These are phyloP conservation scores for Dionaea muscipula DNA, from an alignment of 179 eudicot species.

Conservation along the genomic window DNA sequence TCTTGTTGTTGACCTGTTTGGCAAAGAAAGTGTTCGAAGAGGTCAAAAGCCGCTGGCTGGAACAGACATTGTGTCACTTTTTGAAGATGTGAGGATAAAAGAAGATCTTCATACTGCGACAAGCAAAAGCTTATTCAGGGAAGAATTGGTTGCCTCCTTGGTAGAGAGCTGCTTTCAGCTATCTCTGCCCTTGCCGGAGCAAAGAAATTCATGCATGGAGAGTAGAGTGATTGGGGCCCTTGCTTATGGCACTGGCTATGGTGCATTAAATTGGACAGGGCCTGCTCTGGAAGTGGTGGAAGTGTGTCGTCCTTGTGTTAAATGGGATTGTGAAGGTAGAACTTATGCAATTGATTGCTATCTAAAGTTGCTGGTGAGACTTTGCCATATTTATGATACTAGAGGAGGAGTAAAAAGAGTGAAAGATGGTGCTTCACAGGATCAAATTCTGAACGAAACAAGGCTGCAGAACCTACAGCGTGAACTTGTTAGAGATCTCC, in stretches of 20 bases:
- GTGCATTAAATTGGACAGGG: slow-evolving; percentile 96
- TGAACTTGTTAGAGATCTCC: slow-evolving; percentile 76
- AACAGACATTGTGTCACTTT: slow-evolving; percentile 87
- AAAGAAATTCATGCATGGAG: slow-evolving; percentile 85
- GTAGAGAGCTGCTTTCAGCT: slow-evolving; percentile 97
- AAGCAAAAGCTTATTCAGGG: slow-evolving; percentile 86
- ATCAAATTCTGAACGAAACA: slow-evolving; percentile 91
- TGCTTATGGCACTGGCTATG: slow-evolving; percentile 98
- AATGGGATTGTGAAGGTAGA: slow-evolving; percentile 97
- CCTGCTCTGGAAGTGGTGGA: slow-evolving; percentile 97
- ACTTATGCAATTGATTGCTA: slow-evolving; percentile 97
- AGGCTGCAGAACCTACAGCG: slow-evolving; percentile 88
- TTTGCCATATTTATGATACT: slow-evolving; percentile 94
- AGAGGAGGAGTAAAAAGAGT: slow-evolving; percentile 94
- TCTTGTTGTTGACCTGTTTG: slow-evolving; percentile 93
- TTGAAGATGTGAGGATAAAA: slow-evolving; percentile 71
- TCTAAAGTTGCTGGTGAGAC: slow-evolving; percentile 82
- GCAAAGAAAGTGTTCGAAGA: slow-evolving; percentile 88
- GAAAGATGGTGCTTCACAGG: slow-evolving; percentile 98
- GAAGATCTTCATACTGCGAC: slow-evolving; percentile 76
- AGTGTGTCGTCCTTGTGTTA: slow-evolving; percentile 94
- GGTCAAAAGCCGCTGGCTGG: slow-evolving; percentile 96
- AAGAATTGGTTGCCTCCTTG: slow-evolving; percentile 86
- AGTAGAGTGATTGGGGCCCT: slow-evolving; percentile 98
- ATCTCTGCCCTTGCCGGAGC: slow-evolving; percentile 93